phyloP scores from a whole-genome alignment of 2,329 filamentous ascomycete genomes.

The Hypoxylon sp. region DNA sequence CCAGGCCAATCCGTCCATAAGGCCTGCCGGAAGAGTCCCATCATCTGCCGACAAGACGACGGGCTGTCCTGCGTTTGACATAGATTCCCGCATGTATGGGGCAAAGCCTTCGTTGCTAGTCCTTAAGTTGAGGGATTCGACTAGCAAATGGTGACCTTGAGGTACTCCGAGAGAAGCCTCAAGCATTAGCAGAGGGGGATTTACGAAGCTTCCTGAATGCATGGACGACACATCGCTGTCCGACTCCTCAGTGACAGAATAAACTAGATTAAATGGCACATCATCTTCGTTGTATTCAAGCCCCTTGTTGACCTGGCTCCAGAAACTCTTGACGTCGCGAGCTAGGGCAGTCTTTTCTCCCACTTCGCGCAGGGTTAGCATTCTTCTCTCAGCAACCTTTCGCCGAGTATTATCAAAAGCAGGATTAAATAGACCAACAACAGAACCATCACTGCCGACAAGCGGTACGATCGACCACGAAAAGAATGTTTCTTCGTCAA shows the following conservation, averaged over 20 bases:
- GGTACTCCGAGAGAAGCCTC: constrained; percentile 81
- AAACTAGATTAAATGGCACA: constrained; percentile 82
- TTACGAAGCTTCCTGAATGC: constrained; percentile 74
- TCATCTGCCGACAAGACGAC: constrained; percentile 77
- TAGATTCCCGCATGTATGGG: constrained; percentile 81
- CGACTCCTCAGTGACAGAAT: constrained; percentile 78
- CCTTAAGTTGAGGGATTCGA: constrained; percentile 76
- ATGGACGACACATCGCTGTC: constrained; percentile 81
- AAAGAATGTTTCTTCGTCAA: constrained; percentile 84
- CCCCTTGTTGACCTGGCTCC: constrained; percentile 77
- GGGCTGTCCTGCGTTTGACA: constrained; percentile 74
- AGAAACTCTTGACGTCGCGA: constrained; percentile 80
- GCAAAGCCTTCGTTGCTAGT: constrained; percentile 80
- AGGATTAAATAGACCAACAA: constrained; percentile 84
- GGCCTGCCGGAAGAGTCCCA: constrained; percentile 73
- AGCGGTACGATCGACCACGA: constrained; percentile 86
- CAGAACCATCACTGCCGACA: constrained; percentile 79
- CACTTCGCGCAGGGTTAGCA: constrained; percentile 83
- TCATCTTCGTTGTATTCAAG: constrained; percentile 82
- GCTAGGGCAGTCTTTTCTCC: constrained; percentile 81
- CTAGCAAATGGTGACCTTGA: constrained; percentile 72
- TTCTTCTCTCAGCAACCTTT: constrained; percentile 83
- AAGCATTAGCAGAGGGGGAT: constrained; percentile 75
- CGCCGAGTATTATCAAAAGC: constrained; percentile 85
- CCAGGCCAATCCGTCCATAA: constrained; percentile 78